Evolutionary conservation across 2,329 filamentous ascomycete genomes (phyloP), one percentile per base, ranked within the genome.

Genomic region (Calonectria honghensis): DNA sequence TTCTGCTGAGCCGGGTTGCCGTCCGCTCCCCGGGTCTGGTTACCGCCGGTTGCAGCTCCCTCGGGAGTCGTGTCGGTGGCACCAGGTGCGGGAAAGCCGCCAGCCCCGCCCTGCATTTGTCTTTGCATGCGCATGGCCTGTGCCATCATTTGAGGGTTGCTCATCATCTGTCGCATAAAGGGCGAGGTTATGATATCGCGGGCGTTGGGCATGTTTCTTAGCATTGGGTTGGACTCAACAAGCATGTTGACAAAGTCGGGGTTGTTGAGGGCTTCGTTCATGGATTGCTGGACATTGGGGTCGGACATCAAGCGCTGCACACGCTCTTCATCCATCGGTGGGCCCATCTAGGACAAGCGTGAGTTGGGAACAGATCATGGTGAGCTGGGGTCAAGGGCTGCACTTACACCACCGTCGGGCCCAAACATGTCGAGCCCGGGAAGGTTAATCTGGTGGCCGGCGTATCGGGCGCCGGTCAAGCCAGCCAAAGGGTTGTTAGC

Each of bases 221-320:
- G 88, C 90, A 95, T 93, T 3, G 97, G 97, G 83, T 98, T 98
- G 82, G 94, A 92, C 80, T 97, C 92, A 80, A 99, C 96, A 91
- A 98, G 95, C 91, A 97, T 95, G 82, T 98, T 95, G 83, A 98
- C 91, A 80, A 99, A 94, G 24, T 93, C 91, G n/a, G 97, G 96
- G 85, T 98, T 98, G 85, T 96, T 95, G 84, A 99, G 94, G 45
- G 96, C 95, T 86, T 98, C 96, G 85, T 97, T 98, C 91, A 99
- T 94, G 70, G 93, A 93, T 78, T 95, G 94, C 77, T 95, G 92
- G 72, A 98, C 93, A 82, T 95, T 94, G 29, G 97, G 97, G 82
- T 98, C 95, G 76, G 94, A 93, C 81, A 99, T 93, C 92, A 98
- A 94, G 77, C 93, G 91, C 72, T 95, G 91, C 84, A 99, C 91